Conservation (phyloP, 495 filamentous ascomycete genomes). For the Aspergillus heteromorphus region DNA sequence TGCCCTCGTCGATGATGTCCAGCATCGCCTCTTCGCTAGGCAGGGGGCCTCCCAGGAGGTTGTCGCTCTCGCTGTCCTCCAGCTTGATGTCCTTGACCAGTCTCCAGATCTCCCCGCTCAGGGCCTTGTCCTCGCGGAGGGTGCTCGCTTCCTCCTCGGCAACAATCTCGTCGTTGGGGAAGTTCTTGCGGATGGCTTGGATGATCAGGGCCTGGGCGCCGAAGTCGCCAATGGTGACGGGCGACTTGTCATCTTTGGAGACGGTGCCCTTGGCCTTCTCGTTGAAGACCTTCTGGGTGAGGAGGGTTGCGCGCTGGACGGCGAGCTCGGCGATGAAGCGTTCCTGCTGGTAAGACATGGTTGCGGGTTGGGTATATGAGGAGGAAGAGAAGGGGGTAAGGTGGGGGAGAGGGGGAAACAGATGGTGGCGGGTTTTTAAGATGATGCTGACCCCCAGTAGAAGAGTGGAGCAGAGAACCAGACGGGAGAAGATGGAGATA, state of each 20-base stretch:
- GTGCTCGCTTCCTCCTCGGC: constrained; percentile 87
- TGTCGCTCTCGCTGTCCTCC: constrained; percentile 60
- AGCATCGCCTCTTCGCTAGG: constrained; percentile 70
- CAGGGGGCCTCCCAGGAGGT: constrained; percentile 67
- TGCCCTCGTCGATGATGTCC: constrained; percentile 76
- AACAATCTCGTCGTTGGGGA: constrained; percentile 86
- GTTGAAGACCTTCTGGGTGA: constrained; percentile 91
- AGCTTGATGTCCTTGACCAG: constrained; percentile 68
- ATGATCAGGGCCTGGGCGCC: constrained; percentile 97
- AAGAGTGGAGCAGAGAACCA: constrained; percentile 40
- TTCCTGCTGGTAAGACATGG: constrained; percentile 68
- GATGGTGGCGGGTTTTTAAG: constrained; percentile 40
- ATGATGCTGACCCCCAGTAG: constrained; percentile 47
- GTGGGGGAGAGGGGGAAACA: constrained; percentile 33
- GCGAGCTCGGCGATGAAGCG: constrained; percentile 83
- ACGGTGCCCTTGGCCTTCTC: constrained; percentile 88
- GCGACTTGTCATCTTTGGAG: constrained; percentile 89
- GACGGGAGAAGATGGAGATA: constrained; percentile 27
- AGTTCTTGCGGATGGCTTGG: constrained; percentile 76
- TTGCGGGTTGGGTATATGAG: constrained; percentile 27
- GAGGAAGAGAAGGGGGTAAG: constrained; percentile 18
- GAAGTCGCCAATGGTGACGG: constrained; percentile 96
- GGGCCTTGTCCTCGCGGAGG: constrained; percentile 59
- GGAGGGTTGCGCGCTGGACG: constrained; percentile 79
- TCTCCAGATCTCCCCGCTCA: constrained; percentile 74